Percentiles rank a stretch among this genome's conserved stretches.
phyloP scores from a whole-genome alignment of 495 filamentous ascomycete species.

The Peziza echinospora region DNA sequence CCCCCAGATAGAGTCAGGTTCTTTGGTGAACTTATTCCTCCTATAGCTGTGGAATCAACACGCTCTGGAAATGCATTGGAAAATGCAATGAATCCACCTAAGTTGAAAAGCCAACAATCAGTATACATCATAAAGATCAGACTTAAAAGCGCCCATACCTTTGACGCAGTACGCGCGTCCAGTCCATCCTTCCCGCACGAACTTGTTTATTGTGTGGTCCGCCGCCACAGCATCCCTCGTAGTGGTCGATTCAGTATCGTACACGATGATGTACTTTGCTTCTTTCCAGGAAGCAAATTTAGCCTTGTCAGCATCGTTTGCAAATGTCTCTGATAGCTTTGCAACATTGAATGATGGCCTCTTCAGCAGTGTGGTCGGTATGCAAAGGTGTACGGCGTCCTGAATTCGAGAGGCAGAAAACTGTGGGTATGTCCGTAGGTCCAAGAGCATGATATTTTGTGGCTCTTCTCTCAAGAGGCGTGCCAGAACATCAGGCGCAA shows the following conservation, averaged over 20 bases:
- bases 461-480: conserved; percentile 30
- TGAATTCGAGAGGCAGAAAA: conserved; percentile 52
- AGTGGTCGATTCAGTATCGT: conserved; percentile 56
- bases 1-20: conserved; percentile 27
- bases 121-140: no score
- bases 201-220: conserved; percentile 78
- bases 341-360: conserved; percentile 76
- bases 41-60: conserved; percentile 27
- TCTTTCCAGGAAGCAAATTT: conserved; percentile 59
- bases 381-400: conserved; percentile 75
- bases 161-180: conserved; percentile 52
- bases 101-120: no score
- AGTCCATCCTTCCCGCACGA: conserved; percentile 59
- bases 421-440: conserved; percentile 70
- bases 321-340: conserved; percentile 75
- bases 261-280: conserved; percentile 59
- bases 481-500: conserved; percentile 6
- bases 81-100: conserved; percentile 33
- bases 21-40: conserved; percentile 25
- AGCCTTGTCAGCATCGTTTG: conserved; percentile 43
- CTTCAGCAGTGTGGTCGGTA: conserved; percentile 85
- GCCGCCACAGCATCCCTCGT: conserved; percentile 50
- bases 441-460: conserved; percentile 50
- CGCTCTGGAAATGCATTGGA: conserved; percentile 25
- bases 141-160: no score